phyloP scores from a whole-genome alignment of 176 grass and related monocot genomes.

The Zea mays region Zm-B73-REFERENCE-NAM-5.0 NC_050102.1:99325501-99326000 shows the following conservation, averaged over 20 bases:
- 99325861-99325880: neutral
- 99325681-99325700: neutral
- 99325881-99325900: neutral
- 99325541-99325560: neutral
- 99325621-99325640: neutral
- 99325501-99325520: neutral
- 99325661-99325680: neutral
- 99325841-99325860: neutral
- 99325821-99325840: neutral
- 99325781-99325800: neutral
- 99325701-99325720: neutral
- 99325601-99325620: neutral
- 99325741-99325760: neutral
- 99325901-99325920: constrained; percentile 9
- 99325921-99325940: neutral
- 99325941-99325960: neutral
- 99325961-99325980: neutral
- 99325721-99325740: neutral
- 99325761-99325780: neutral
- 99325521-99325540: constrained; percentile 25
- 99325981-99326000: too few relatives aligned
- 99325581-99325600: neutral
- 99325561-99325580: neutral
- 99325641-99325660: neutral
- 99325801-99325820: constrained; percentile 34